These are phyloP conservation scores for Akanthomyces uredinophilus DNA, from an alignment of 2,329 filamentous ascomycete genomes.

Conservation along the genomic window DNA sequence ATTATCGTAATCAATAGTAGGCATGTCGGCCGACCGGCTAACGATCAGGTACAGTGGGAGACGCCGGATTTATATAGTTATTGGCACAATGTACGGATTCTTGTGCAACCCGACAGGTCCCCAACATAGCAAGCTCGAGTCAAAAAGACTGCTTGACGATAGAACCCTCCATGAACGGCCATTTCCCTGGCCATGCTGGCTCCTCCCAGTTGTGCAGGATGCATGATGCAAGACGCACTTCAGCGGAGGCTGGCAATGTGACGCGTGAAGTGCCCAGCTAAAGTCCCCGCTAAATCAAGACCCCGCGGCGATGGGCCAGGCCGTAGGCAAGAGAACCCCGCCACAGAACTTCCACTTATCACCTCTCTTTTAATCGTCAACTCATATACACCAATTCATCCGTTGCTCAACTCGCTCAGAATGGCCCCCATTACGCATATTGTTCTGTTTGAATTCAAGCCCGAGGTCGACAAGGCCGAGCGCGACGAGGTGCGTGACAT, in stretches of 20 bases:
- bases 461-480: conserved; percentile 39
- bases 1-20: no score
- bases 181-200: no score
- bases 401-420: neutral
- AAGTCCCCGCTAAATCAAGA: neutral
- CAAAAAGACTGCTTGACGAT: no score
- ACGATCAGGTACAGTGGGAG: no score
- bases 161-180: no score
- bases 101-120: no score
- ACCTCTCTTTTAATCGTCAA: neutral
- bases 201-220: no score
- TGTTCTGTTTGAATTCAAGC: conserved; percentile 61
- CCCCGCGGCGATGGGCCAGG: neutral
- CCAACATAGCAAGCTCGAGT: no score
- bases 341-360: no score
- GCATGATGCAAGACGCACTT: neutral
- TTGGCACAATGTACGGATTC: no score
- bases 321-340: neutral
- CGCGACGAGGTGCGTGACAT: conserved; percentile 48
- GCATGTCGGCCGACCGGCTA: no score
- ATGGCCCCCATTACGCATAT: conserved; percentile 60
- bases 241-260: neutral
- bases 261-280: neutral
- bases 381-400: neutral
- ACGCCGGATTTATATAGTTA: no score